These are phyloP conservation scores for Aspergillus fumigatiaffinis DNA, from an alignment of 2,329 filamentous ascomycete genomes.

Conservation along the genomic window DNA sequence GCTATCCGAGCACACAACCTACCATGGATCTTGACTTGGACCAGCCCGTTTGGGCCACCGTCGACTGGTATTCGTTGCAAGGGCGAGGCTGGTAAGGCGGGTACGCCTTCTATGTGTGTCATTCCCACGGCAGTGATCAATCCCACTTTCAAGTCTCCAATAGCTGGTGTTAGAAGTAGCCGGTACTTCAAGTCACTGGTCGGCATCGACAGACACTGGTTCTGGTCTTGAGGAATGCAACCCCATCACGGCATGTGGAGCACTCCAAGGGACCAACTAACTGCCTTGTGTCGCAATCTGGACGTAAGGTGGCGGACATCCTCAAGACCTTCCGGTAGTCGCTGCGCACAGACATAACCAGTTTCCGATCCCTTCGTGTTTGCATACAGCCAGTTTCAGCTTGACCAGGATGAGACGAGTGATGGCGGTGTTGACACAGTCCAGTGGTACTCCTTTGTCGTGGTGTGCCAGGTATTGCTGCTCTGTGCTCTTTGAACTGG, in stretches of 20 bases:
- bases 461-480: constrained; percentile 13
- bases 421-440: constrained; percentile 10
- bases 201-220: no score
- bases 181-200: no score
- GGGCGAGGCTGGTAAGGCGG: not conserved
- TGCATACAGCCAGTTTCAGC: constrained; percentile 10
- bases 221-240: no score
- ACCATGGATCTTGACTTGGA: not conserved
- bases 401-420: constrained; percentile 13
- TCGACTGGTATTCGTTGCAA: not conserved
- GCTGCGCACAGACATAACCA: not conserved
- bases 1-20: not conserved
- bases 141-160: no score
- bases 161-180: no score
- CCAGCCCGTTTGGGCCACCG: not conserved
- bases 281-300: constrained; percentile 1
- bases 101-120: no score
- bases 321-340: constrained; percentile 6
- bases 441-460: constrained; percentile 11
- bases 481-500: constrained; percentile 6
- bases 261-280: no score
- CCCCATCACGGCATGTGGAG: no score
- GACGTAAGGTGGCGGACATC: constrained; percentile 15
- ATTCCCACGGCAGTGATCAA: no score
- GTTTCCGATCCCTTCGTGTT: constrained; percentile 1